These are phyloP conservation scores for Corymbia calophylla DNA, from an alignment of 441 rosid genomes.

Conservation along the genomic window DNA sequence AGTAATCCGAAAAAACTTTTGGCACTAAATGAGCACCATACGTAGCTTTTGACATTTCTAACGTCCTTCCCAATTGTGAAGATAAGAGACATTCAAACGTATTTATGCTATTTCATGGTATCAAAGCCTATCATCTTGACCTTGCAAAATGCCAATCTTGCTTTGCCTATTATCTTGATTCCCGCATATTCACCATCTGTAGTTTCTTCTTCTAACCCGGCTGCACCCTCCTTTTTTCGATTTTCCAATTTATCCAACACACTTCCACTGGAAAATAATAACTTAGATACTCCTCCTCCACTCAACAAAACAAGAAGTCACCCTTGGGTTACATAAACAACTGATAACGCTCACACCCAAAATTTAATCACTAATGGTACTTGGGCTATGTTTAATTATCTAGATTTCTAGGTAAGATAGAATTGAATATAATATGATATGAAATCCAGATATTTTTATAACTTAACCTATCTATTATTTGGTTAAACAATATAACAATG, in stretches of 20 bases:
- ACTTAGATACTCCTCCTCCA: background rate
- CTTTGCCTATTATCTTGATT: background rate
- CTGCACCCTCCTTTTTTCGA: background rate
- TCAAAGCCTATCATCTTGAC: background rate
- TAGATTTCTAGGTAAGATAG: too few species aligned
- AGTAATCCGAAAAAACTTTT: too few species aligned
- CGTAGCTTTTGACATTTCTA: too few species aligned
- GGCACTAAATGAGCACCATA: too few species aligned
- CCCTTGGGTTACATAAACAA: background rate
- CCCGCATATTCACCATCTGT: background rate
- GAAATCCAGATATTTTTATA: too few species aligned
- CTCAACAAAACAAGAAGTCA: background rate
- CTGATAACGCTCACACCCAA: background rate
- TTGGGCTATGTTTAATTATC: background rate
- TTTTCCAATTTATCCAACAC: background rate
- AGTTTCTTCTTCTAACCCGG: background rate
- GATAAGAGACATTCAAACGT: background rate
- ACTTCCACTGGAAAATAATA: background rate
- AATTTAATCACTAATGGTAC: background rate
- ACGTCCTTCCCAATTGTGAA: background rate
- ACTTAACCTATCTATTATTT: background rate
- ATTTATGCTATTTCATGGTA: background rate
- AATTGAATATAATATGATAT: too few species aligned
- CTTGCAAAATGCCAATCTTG: background rate
- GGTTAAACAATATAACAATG: fast-evolving